These are phyloP conservation scores for Aspergillus wentii DNA, from an alignment of 495 filamentous ascomycete genomes.

Conservation along the genomic window DNA sequence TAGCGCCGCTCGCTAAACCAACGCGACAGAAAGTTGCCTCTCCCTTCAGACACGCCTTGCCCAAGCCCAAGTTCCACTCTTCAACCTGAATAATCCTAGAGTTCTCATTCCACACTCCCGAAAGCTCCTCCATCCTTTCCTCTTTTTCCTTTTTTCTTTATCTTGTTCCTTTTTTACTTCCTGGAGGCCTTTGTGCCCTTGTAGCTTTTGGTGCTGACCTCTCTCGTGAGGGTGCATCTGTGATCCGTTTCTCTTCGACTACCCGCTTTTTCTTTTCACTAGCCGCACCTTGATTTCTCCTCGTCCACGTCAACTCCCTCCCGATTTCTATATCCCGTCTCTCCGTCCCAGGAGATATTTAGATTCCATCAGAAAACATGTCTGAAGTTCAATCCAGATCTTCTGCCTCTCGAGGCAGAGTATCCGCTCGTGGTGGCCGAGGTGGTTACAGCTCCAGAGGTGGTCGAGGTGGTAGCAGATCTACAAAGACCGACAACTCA, in stretches of 20 bases:
- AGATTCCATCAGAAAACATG: conserved; percentile 52
- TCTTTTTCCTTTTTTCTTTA: conserved; percentile 14
- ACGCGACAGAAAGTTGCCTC: conserved; percentile 2
- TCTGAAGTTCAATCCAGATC: conserved; percentile 87
- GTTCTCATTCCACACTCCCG: conserved; percentile 2
- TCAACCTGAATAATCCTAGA: too few species aligned
- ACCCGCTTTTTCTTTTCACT: conserved; percentile 26
- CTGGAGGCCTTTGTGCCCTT: conserved; percentile 20
- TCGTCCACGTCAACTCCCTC: conserved; percentile 27
- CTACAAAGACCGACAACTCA: conserved; percentile 64
- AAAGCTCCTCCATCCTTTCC: conserved; percentile 12
- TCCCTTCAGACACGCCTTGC: conserved; percentile 2
- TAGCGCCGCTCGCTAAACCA: conserved; percentile 32
- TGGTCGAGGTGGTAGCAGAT: conserved; percentile 61
- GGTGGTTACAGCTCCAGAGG: conserved; percentile 73
- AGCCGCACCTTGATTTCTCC: conserved; percentile 28
- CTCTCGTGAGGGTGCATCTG: conserved; percentile 35
- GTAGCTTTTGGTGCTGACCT: conserved; percentile 38
- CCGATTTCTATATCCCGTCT: conserved; percentile 30
- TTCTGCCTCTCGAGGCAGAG: conserved; percentile 72
- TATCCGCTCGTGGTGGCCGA: conserved; percentile 75
- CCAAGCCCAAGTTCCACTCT: conserved; percentile 1
- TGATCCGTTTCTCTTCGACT: too few species aligned
- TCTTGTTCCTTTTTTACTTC: conserved; percentile 13
- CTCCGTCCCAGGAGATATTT: conserved; percentile 22